phyloP scores from a whole-genome alignment of 306 rosid genomes.

The Vachellia collinsii region DNA sequence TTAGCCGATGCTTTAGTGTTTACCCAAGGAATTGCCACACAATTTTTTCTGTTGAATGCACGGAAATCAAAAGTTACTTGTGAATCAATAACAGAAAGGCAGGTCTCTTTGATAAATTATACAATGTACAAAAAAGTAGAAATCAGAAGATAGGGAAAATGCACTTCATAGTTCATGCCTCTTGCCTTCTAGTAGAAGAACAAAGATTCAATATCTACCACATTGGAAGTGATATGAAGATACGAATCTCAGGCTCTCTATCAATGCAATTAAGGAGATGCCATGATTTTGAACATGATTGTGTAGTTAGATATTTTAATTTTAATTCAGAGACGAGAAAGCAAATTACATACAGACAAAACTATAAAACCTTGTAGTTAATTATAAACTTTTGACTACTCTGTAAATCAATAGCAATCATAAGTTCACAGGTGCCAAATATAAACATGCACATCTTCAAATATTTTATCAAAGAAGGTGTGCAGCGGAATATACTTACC shows the following conservation, averaged over 20 bases:
- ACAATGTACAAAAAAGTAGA: neutral
- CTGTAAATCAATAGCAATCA: neutral
- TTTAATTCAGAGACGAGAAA: neutral
- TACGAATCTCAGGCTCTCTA: slow-evolving; percentile 10
- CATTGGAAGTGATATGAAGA: neutral
- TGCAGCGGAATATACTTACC: neutral
- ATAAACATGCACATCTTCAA: neutral
- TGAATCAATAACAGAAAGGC: slow-evolving; percentile 7
- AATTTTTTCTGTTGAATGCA: slow-evolving; percentile 27
- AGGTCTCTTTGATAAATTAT: slow-evolving; percentile 7
- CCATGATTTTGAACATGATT: neutral
- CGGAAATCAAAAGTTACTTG: slow-evolving; percentile 10
- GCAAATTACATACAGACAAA: neutral
- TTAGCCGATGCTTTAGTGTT: slow-evolving; percentile 27
- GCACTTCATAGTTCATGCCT: slow-evolving; percentile 3
- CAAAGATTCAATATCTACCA: neutral
- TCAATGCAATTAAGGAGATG: neutral
- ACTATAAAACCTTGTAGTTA: neutral
- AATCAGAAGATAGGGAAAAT: slow-evolving; percentile 10
- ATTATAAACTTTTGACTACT: neutral
- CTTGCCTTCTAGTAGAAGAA: neutral
- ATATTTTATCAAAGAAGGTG: neutral
- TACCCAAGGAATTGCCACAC: neutral
- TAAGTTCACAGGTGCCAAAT: neutral
- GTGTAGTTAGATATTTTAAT: neutral